Evolutionary conservation across 2,329 filamentous ascomycete genomes (phyloP).

Genomic region (Microsporum ferrugineum): DNA sequence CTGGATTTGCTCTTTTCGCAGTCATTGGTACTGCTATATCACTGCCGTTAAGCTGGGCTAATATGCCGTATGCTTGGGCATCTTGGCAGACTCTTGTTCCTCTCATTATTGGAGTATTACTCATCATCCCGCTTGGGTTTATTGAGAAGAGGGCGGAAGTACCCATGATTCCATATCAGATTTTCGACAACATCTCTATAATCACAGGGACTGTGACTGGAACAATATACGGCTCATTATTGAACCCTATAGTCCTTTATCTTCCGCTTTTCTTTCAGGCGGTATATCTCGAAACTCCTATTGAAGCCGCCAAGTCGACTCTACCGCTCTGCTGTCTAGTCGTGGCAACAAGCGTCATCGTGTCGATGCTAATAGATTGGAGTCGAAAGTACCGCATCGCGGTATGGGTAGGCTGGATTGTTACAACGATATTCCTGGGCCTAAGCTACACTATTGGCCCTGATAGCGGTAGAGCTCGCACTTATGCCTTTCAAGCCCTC

Average conservation of each 20-base stretch:
- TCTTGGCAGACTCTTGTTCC: slow-evolving; percentile 52
- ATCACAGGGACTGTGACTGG: background rate
- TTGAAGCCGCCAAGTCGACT: background rate
- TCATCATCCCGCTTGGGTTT: slow-evolving; percentile 42
- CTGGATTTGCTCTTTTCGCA: slow-evolving; percentile 51
- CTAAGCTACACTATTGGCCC: background rate
- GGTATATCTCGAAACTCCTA: background rate
- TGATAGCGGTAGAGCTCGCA: background rate
- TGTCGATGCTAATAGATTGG: background rate
- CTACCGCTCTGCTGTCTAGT: background rate
- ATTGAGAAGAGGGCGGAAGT: slow-evolving; percentile 35
- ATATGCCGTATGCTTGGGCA: slow-evolving; percentile 52
- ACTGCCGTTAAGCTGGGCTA: slow-evolving; percentile 53
- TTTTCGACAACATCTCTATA: background rate
- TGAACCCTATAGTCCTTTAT: background rate
- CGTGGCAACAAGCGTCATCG: background rate
- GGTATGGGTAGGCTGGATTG: background rate
- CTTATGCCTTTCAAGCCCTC: background rate
- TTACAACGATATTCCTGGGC: background rate
- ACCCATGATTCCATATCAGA: background rate
- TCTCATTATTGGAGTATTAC: slow-evolving; percentile 43
- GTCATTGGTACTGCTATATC: slow-evolving; percentile 48
- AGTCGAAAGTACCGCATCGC: background rate
- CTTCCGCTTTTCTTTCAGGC: background rate
- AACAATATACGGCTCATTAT: background rate